Conservation (phyloP, 805 yeast genomes). For the Nakazawaea laoshanensis region DNA sequence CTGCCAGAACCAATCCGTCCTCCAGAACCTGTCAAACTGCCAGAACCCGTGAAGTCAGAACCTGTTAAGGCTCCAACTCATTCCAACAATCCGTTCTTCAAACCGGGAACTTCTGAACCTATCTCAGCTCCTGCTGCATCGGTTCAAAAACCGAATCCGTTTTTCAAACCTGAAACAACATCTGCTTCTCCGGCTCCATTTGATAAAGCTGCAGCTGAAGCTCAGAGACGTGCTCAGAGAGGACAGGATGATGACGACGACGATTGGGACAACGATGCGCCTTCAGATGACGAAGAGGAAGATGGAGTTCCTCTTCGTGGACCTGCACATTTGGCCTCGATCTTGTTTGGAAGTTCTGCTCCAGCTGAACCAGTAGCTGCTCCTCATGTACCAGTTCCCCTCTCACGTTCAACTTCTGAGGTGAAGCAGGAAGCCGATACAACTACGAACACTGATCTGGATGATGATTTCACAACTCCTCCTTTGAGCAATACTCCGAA, state of each 20-base stretch:
- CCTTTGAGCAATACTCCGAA: conserved; percentile 18
- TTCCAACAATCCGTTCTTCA: conserved; percentile 9
- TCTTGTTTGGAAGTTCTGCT: conserved; percentile 42
- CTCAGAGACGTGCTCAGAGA: conserved; percentile 68
- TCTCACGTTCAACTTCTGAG: conserved; percentile 13
- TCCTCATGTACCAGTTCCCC: not conserved
- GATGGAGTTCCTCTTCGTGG: conserved; percentile 36
- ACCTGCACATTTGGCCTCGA: conserved; percentile 47
- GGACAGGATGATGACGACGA: conserved; percentile 40
- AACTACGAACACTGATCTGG: conserved; percentile 17
- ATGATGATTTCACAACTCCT: conserved; percentile 23
- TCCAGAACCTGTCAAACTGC: not conserved
- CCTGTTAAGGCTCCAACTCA: conserved; percentile 1
- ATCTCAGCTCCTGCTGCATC: conserved; percentile 8
- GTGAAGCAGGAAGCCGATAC: conserved; percentile 20
- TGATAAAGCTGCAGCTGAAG: conserved; percentile 54
- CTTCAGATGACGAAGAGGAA: conserved; percentile 33
- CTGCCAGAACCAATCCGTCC: conserved; percentile 5
- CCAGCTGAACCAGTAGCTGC: conserved; percentile 15
- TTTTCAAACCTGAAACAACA: conserved; percentile 40
- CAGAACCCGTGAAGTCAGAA: not conserved
- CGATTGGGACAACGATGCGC: conserved; percentile 19
- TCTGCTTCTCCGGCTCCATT: conserved; percentile 24
- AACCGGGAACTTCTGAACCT: conserved; percentile 6
- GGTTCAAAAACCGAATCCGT: conserved; percentile 37